Percentiles rank a stretch among this genome's conserved stretches.
phyloP scores from a whole-genome alignment of 495 filamentous ascomycete genomes.

The Lasiosphaeriaceae sp. region DNA sequence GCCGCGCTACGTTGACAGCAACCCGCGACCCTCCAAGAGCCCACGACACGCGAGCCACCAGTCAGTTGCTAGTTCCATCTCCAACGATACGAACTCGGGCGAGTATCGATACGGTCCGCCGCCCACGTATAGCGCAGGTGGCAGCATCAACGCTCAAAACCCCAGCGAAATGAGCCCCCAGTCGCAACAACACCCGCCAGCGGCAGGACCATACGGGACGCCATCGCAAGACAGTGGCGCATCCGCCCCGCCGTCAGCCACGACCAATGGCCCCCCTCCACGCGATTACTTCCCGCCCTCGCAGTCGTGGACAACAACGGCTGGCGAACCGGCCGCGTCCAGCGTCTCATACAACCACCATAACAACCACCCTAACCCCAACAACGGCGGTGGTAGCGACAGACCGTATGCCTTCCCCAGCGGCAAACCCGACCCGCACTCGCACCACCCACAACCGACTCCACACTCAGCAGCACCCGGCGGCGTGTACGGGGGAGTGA shows the following conservation, averaged over 20 bases:
- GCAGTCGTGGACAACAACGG: conserved; percentile 42
- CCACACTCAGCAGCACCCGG: conserved; percentile 11
- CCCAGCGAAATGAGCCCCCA: conserved; percentile 33
- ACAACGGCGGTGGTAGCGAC: conserved; percentile 21
- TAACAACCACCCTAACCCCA: conserved; percentile 14
- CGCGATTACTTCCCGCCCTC: conserved; percentile 46
- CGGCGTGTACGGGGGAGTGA: conserved; percentile 13
- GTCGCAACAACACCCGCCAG: conserved; percentile 22
- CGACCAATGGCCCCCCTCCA: conserved; percentile 26
- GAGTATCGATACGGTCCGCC: conserved; percentile 49
- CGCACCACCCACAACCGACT: neutral
- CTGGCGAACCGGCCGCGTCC: conserved; percentile 33
- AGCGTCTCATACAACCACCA: conserved; percentile 27
- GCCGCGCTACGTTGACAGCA: conserved; percentile 48
- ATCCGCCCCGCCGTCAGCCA: conserved; percentile 5
- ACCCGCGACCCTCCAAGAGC: conserved; percentile 52
- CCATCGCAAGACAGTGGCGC: conserved; percentile 11
- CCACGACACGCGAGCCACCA: conserved; percentile 49
- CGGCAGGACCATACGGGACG: conserved; percentile 17
- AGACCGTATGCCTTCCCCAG: conserved; percentile 41
- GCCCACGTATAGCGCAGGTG: conserved; percentile 14
- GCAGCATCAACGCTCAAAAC: conserved; percentile 14
- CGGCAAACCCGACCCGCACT: conserved; percentile 9
- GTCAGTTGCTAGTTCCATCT: conserved; percentile 39
- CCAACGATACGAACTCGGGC: conserved; percentile 39